Evolutionary conservation across 257 asterid species (phyloP), one percentile per base, ranked within the genome.

Genomic region (Gardenia jasminoides): DNA sequence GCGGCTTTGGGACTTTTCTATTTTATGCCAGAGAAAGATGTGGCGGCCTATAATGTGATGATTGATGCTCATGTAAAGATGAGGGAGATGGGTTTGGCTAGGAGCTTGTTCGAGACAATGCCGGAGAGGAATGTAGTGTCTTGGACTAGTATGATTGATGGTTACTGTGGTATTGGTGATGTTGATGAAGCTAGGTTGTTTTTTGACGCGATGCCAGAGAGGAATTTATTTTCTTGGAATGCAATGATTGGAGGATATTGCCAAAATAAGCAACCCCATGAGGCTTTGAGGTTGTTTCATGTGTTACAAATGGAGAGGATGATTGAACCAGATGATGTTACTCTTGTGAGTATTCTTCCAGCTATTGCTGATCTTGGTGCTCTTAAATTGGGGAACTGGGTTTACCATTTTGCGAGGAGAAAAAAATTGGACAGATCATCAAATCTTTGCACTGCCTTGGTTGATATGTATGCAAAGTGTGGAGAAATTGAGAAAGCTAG

Each of bases 131-230:
- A 84, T 83, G 97, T 93, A 85, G 94, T 95, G 70, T 88, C 98
- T 74, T 95, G 98, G 97, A 95, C 98, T 71, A 84, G 90, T 78
- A 88, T 95, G 97, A 90, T 95, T 66, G 96, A 89, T 81, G 99
- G 98, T 47, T 89, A 90, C 71, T 92, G 99, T 70, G 78, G 85
- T 80, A 72, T 62, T 80, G 94, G 96, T 36, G 81, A 85, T 64
- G 82, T 90, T 61, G 83, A 80, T 26, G 87, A 88, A 81, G 98
- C 96, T 44, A 83, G 95, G 83, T 75, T 52, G 84, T 82, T 93
- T 30, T 95, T 93, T 76, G 96, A 93, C 76, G 80, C 43, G 22
- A 93, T 93, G 97, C 96, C 97, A 0, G 78, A 48, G 56, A 87
- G 90, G 83, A 95, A 95, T 84, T 80, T 95, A 90, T 92, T 69